Conservation (phyloP, 1,284 basidiomycete genomes). For the Xerocomus amazonicus region DNA sequence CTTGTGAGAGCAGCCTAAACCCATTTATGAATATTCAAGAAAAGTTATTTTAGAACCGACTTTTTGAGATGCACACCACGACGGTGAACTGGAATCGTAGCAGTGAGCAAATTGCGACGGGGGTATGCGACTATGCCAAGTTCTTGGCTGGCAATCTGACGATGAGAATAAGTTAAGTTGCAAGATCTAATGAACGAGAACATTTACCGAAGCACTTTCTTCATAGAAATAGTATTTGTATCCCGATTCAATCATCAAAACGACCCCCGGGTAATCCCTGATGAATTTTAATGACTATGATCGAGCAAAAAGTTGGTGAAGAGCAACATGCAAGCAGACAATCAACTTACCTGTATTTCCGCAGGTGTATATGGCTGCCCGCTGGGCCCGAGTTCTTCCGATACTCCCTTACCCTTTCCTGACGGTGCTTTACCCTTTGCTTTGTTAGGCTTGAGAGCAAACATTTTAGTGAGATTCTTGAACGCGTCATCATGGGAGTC, state of each 20-base stretch:
- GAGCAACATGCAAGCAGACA: not conserved
- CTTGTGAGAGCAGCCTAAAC: conserved; percentile 75
- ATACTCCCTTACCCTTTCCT: conserved; percentile 38
- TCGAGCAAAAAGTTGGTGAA: conserved; percentile 1
- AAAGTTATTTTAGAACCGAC: conserved; percentile 37
- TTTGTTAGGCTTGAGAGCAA: conserved; percentile 40
- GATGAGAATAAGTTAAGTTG: conserved; percentile 15
- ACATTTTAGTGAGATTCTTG: conserved; percentile 45
- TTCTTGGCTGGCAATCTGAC: conserved; percentile 71
- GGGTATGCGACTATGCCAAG: conserved; percentile 80
- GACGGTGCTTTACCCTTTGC: conserved; percentile 30
- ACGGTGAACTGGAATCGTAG: conserved; percentile 81
- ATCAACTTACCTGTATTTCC: conserved; percentile 66
- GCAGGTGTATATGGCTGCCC: conserved; percentile 80
- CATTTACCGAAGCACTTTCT: conserved; percentile 70
- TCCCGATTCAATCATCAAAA: conserved; percentile 86
- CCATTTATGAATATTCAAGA: not conserved
- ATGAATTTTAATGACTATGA: conserved; percentile 54
- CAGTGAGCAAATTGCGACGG: conserved; percentile 78
- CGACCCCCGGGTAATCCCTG: conserved; percentile 65
- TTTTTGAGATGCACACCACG: conserved; percentile 87
- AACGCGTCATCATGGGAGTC: conserved; percentile 49
- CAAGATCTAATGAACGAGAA: not conserved
- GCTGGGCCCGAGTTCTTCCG: conserved; percentile 65
- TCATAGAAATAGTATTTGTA: conserved; percentile 90